Percentiles rank a stretch among this genome's conserved stretches.
These are phyloP conservation scores for Peziza echinospora DNA, from an alignment of 495 filamentous ascomycete genomes.

Conservation along the genomic window DNA sequence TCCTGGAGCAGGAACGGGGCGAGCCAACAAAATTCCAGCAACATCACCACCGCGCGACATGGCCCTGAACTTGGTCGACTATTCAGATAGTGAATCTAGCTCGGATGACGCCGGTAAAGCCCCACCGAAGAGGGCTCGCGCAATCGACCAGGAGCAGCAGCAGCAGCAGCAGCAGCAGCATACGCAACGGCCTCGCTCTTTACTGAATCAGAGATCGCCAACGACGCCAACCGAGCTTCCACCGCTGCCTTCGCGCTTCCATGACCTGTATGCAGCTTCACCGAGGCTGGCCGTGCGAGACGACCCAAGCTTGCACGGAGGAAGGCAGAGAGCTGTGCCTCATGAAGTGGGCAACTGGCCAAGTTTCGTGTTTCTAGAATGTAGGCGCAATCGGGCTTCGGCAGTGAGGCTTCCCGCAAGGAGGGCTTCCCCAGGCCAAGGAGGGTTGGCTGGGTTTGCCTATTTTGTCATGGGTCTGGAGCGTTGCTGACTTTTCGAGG, in stretches of 20 bases:
- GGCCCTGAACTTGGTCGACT: conserved; percentile 36
- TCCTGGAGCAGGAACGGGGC: too few species aligned
- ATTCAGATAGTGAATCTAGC: conserved; percentile 36
- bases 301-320: conserved; percentile 65
- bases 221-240: conserved; percentile 32
- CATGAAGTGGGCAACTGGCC: conserved; percentile 86
- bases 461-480: too few species aligned
- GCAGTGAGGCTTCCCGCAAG: too few species aligned
- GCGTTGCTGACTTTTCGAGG: conserved; percentile 2
- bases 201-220: not conserved
- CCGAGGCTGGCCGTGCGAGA: conserved; percentile 53
- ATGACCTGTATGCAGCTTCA: conserved; percentile 71
- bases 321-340: conserved; percentile 56
- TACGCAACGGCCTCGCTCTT: conserved; percentile 6
- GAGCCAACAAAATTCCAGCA: too few species aligned
- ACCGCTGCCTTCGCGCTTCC: conserved; percentile 62
- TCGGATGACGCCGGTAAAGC: conserved; percentile 6
- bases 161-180: conserved; percentile 11
- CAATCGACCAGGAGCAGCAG: conserved; percentile 7
- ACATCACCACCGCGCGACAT: not conserved
- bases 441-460: too few species aligned
- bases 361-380: conserved; percentile 81
- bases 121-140: conserved; percentile 6
- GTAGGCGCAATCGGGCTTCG: conserved; percentile 30
- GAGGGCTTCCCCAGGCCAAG: too few species aligned